A percentile compares a stretch with the other conserved stretches of the same genome.
Evolutionary conservation across 768 basidiomycete genomes (phyloP).

Genomic region (Ramaria sp.): DNA sequence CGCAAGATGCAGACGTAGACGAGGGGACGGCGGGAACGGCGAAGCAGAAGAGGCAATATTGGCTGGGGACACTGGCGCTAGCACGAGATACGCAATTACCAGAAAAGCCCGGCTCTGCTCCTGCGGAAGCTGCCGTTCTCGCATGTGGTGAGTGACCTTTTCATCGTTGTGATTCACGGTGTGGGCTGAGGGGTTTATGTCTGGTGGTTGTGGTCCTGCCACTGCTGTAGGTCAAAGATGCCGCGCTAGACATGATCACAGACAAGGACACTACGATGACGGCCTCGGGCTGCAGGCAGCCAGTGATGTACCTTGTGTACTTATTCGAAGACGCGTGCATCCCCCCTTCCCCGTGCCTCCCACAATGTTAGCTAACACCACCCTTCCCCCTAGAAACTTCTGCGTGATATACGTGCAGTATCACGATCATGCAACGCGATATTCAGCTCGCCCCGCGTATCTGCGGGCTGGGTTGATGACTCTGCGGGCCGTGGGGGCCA

Average conservation of each 20-base stretch:
- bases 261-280: slow-evolving; percentile 52
- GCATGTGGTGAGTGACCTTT: slow-evolving; percentile 71
- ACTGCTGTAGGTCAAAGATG: slow-evolving; percentile 77
- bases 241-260: slow-evolving; percentile 83
- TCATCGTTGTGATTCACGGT: no score
- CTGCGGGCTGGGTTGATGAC: slow-evolving; percentile 50
- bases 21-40: neutral
- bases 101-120: slow-evolving; percentile 84
- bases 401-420: slow-evolving; percentile 98
- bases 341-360: slow-evolving; percentile 2
- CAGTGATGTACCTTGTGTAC: slow-evolving; percentile 90
- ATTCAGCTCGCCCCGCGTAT: slow-evolving; percentile 94
- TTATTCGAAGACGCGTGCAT: slow-evolving; percentile 98
- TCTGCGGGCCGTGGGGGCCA: no score
- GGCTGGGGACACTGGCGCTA: slow-evolving; percentile 87
- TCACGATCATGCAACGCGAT: slow-evolving; percentile 95
- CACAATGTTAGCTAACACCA: slow-evolving; percentile 1
- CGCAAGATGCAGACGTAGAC: no score
- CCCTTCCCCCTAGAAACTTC: slow-evolving; percentile 54
- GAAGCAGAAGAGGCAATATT: slow-evolving; percentile 59
- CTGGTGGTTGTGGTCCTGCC: neutral
- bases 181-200: no score
- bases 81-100: slow-evolving; percentile 89
- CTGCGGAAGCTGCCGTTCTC: slow-evolving; percentile 86
- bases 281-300: slow-evolving; percentile 79